Conservation (phyloP, 257 asterid species). For the Primulina tabacum region DNA sequence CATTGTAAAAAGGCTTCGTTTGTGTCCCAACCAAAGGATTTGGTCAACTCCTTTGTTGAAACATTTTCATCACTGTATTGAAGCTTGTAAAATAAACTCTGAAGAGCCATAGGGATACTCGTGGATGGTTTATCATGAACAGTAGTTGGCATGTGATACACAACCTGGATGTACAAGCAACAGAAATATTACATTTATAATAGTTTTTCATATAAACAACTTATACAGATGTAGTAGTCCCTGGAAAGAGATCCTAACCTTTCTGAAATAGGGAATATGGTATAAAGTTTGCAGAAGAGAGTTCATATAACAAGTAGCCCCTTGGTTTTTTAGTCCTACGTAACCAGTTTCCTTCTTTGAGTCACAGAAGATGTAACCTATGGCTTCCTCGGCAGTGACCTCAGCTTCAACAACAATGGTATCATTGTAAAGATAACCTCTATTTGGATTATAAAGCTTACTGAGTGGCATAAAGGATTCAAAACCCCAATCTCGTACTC, state of each 20-base stretch:
- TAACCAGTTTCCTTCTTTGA: slow-evolving; percentile 53
- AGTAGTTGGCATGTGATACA: slow-evolving; percentile 45
- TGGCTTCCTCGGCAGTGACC: slow-evolving; percentile 29
- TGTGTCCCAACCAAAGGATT: slow-evolving; percentile 60
- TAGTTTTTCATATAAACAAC: slow-evolving; percentile 18
- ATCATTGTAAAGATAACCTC: slow-evolving; percentile 44
- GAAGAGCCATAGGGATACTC: slow-evolving; percentile 52
- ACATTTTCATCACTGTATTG: slow-evolving; percentile 40
- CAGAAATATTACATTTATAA: slow-evolving; percentile 17
- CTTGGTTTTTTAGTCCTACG: slow-evolving; percentile 54
- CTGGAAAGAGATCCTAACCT: slow-evolving; percentile 38
- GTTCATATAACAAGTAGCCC: slow-evolving; percentile 58
- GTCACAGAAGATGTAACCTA: slow-evolving; percentile 35
- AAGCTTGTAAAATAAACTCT: slow-evolving; percentile 51
- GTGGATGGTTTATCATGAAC: slow-evolving; percentile 43
- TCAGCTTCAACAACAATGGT: slow-evolving; percentile 48
- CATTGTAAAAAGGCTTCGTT: slow-evolving; percentile 50
- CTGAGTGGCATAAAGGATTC: slow-evolving; percentile 42
- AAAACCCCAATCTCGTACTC: slow-evolving; percentile 56
- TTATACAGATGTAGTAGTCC: slow-evolving; percentile 1
- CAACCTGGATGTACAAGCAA: slow-evolving; percentile 39
- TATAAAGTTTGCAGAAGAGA: slow-evolving; percentile 51
- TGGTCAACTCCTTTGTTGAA: slow-evolving; percentile 47
- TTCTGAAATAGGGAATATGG: slow-evolving; percentile 54
- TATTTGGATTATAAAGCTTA: slow-evolving; percentile 43